Conservation (phyloP, 352 stramenopile genomes). For the Phytophthora agathidicida region DNA sequence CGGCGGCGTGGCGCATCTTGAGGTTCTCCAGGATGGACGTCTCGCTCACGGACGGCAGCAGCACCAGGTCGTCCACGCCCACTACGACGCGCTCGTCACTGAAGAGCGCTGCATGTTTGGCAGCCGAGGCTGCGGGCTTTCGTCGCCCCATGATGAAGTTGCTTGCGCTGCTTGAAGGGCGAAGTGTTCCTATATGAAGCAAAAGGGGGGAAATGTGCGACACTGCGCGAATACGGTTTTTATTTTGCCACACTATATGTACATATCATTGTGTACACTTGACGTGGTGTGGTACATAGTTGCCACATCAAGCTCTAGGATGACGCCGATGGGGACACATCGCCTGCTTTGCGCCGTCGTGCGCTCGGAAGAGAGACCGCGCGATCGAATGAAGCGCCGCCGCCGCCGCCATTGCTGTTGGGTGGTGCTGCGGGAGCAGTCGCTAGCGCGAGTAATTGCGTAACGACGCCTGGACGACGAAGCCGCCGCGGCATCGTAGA, state of each 20-base stretch:
- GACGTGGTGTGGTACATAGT: no score
- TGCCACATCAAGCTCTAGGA: no score
- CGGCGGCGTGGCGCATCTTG: slow-evolving; percentile 84
- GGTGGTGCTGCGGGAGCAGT: slow-evolving; percentile 4
- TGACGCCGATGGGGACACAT: neutral
- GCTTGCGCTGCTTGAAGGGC: slow-evolving; percentile 25
- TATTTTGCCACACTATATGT: no score
- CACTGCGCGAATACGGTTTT: slow-evolving; percentile 1
- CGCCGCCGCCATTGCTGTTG: neutral
- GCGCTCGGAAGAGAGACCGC: neutral
- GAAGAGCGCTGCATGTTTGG: slow-evolving; percentile 39
- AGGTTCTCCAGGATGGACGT: slow-evolving; percentile 89
- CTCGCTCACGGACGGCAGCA: slow-evolving; percentile 74
- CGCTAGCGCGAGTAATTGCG: neutral
- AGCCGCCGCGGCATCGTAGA: neutral
- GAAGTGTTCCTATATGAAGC: slow-evolving; percentile 15
- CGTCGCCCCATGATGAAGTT: slow-evolving; percentile 39
- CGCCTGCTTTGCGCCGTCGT: neutral
- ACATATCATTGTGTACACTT: no score
- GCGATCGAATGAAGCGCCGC: slow-evolving; percentile 2
- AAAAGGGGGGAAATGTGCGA: slow-evolving; percentile 14
- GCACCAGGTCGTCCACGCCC: slow-evolving; percentile 85
- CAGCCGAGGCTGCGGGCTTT: slow-evolving; percentile 17
- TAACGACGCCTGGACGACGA: slow-evolving; percentile 5
- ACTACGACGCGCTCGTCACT: slow-evolving; percentile 73